Percentiles rank a stretch among this genome's conserved stretches.
phyloP scores from a whole-genome alignment of 345 rosid species.

The Rubroshorea leprosula region DNA sequence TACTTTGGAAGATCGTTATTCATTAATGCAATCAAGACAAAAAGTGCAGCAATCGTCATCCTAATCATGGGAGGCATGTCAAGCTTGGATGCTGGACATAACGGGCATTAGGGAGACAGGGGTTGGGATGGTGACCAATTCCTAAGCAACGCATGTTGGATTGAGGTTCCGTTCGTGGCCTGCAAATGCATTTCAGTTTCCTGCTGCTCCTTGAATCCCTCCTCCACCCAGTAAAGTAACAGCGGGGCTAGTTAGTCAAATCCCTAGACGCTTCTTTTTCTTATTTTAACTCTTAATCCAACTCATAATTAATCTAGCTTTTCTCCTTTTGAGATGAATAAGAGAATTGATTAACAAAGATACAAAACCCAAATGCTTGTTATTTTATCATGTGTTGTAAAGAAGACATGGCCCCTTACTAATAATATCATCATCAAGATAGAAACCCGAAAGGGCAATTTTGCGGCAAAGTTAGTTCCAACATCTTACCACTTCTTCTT shows the following conservation, averaged over 20 bases:
- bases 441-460: no score
- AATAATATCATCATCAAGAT: no score
- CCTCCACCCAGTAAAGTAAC: no score
- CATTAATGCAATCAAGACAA: conserved; percentile 12
- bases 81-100: conserved; percentile 9
- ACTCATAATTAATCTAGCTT: background rate
- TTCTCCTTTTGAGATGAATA: background rate
- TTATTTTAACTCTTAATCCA: background rate
- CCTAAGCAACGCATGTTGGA: background rate
- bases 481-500: no score
- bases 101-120: no score
- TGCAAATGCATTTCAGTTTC: background rate
- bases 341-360: background rate
- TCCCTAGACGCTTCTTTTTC: background rate
- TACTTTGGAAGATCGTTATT: conserved; percentile 1
- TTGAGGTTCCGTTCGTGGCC: background rate
- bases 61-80: conserved; percentile 18
- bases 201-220: background rate
- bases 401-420: no score
- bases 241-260: no score
- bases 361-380: no score
- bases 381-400: background rate
- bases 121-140: background rate
- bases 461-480: no score
- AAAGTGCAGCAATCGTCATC: background rate